These are phyloP conservation scores for Penicillium waksmanii DNA, from an alignment of 495 filamentous ascomycete species.

Conservation along the genomic window DNA sequence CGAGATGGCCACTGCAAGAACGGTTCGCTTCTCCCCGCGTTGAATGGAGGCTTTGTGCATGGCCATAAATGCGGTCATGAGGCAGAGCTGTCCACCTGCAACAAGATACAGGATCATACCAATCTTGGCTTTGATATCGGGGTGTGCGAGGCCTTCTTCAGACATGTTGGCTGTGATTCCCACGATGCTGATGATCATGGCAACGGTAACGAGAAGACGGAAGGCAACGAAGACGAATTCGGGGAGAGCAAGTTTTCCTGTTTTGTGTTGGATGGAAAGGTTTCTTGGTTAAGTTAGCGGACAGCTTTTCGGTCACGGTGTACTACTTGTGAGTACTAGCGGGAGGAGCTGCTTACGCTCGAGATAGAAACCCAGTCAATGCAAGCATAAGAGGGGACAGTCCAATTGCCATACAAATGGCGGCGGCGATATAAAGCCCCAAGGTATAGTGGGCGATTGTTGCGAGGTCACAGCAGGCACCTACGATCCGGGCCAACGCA, in stretches of 20 bases:
- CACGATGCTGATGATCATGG: conserved; percentile 27
- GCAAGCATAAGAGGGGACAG: conserved; percentile 34
- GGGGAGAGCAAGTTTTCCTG: conserved; percentile 20
- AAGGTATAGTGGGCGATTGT: conserved; percentile 35
- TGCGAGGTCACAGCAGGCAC: conserved; percentile 39
- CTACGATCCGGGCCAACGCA: conserved; percentile 39
- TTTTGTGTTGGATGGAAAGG: conserved; percentile 24
- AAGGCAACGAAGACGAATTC: conserved; percentile 24
- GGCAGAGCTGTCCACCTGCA: conserved; percentile 24
- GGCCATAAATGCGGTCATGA: conserved; percentile 26
- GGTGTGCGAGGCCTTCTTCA: conserved; percentile 17
- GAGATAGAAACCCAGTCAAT: conserved; percentile 29
- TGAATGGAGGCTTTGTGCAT: conserved; percentile 19
- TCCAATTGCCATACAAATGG: conserved; percentile 34
- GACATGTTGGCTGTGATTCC: conserved; percentile 29
- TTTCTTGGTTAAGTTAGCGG: conserved; percentile 17
- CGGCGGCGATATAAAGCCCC: conserved; percentile 27
- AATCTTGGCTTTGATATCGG: conserved; percentile 26
- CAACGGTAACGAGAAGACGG: conserved; percentile 26
- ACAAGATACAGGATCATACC: conserved; percentile 35
- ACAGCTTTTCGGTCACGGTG: not conserved
- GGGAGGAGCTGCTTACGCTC: conserved; percentile 26
- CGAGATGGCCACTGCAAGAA: conserved; percentile 39
- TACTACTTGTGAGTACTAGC: not conserved
- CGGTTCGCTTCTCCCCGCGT: conserved; percentile 37